Percentiles rank a stretch among this genome's conserved stretches.
Evolutionary conservation across 2,329 filamentous ascomycete genomes (phyloP).

Genomic region (Aspergillus tanneri): DNA sequence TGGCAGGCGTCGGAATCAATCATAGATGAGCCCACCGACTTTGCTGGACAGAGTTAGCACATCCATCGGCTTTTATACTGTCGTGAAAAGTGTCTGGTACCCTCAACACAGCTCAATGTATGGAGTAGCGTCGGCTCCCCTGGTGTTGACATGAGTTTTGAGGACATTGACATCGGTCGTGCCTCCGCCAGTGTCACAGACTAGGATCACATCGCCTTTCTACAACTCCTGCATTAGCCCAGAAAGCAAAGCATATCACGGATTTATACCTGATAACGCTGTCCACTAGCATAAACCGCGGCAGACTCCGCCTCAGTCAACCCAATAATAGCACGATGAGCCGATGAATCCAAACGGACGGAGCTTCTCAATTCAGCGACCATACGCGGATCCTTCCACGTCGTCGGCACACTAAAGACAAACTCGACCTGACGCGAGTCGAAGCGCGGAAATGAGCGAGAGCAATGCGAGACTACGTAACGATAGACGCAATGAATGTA

Average conservation of each 20-base stretch:
- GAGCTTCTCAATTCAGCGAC: not conserved
- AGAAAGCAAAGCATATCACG: too few species aligned
- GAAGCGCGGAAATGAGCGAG: not conserved
- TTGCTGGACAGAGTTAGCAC: not conserved
- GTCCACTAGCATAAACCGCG: slow-evolving; percentile 4
- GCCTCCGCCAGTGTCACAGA: slow-evolving; percentile 2
- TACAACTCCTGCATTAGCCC: too few species aligned
- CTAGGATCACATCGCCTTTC: slow-evolving; percentile 2
- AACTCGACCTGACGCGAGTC: slow-evolving; percentile 2
- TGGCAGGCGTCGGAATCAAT: slow-evolving; percentile 1
- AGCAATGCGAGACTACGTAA: not conserved
- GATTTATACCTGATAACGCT: not conserved
- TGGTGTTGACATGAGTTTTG: not conserved
- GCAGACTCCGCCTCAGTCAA: slow-evolving; percentile 3
- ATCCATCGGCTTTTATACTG: not conserved
- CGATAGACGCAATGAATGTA: slow-evolving; percentile 1
- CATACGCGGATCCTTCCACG: slow-evolving; percentile 5
- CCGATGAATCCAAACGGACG: not conserved
- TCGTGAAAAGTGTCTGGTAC: not conserved
- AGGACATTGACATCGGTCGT: slow-evolving; percentile 4
- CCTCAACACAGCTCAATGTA: slow-evolving; percentile 1
- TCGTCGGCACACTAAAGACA: slow-evolving; percentile 2
- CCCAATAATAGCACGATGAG: slow-evolving; percentile 2
- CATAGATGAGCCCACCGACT: not conserved
- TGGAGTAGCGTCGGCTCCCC: not conserved